phyloP scores from a whole-genome alignment of 345 rosid species.

The Bretschneidera sinensis region DNA sequence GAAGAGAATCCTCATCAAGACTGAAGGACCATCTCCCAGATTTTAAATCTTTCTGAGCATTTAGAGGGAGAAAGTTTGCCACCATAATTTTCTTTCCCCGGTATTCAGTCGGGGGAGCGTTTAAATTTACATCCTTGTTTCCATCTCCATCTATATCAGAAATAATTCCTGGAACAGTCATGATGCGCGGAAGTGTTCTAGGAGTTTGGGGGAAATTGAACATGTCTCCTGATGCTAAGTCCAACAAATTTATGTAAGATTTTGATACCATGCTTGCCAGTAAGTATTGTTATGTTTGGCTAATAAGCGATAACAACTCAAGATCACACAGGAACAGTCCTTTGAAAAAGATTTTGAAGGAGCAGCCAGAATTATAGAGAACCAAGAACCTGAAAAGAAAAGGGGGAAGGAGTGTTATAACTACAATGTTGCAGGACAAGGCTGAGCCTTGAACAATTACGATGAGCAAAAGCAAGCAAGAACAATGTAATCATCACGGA shows the following conservation, averaged over 20 bases:
- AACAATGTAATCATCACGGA: not conserved
- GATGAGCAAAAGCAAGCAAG: not conserved
- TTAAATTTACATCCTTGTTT: constrained; percentile 23
- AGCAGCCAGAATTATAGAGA: not conserved
- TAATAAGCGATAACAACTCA: not conserved
- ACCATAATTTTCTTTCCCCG: constrained; percentile 31
- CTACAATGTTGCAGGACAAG: not conserved
- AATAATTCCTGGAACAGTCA: constrained; percentile 54
- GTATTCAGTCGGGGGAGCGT: constrained; percentile 17
- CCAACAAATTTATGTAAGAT: constrained; percentile 57
- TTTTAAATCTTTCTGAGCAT: constrained; percentile 32
- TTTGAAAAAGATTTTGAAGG: constrained; percentile 1
- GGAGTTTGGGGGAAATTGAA: constrained; percentile 52
- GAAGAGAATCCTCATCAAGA: constrained; percentile 34
- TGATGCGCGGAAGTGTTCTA: constrained; percentile 45
- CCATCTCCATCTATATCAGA: constrained; percentile 41
- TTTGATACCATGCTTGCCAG: constrained; percentile 47
- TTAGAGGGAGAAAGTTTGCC: constrained; percentile 41
- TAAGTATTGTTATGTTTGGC: not conserved
- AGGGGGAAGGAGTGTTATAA: constrained; percentile 6
- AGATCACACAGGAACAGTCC: not conserved
- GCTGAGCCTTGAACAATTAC: not conserved
- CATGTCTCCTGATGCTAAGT: constrained; percentile 55
- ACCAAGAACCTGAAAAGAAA: constrained; percentile 13
- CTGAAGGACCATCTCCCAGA: constrained; percentile 32